Base-by-base conservation (phyloP, 2,329 filamentous ascomycete genomes). In the Trichoderma semiorbis region DNA sequence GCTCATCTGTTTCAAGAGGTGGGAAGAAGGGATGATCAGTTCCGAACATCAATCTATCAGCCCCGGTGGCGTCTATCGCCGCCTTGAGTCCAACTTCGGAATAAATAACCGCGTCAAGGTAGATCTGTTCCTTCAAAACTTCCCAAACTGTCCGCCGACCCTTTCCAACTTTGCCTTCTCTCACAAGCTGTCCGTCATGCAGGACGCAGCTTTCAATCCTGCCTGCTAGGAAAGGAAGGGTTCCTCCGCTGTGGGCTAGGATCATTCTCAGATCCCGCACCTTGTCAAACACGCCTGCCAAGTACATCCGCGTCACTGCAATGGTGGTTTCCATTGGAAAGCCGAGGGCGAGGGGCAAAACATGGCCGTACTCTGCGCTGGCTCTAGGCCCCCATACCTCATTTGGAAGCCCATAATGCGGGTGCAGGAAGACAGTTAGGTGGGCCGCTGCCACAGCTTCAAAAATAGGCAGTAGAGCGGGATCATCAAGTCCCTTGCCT, bases 251-350 rank as follows among this genome's bases (percentile, higher is more conserved):
- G 81, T 98, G 95, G 0, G 95, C 95, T 5, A 98, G 85, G 69
- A 98, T 84, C 78, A 98, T 90, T 26, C 89, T 86, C 73, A 98
- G 81, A 10, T 84, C 83, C 0, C 87, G 88, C 58, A 94, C 92
- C 11, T 88, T 85, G 79, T 97, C 94, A 80, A 96, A 97, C 0
- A 97, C 92, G 0, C 93, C 93, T 0, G 91, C 88, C n/a, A 98
- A 84, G 69, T 94, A 90, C 93, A 98, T 97, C 61, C 95, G 86
- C 5, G 93, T 90, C 2, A 97, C 91, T 0, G 94, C 93, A 76
- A 98, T 95, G 1, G 95, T 97, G 0, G 95, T 98, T 82, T 98
- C 95, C 75, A 98, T 88, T 0, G 95, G 94, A 79, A 97, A 97
- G 0, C 95, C 95, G 4, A 98, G 84, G 0, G 94, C 93, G 0